Conservation (phyloP, 2,329 filamentous ascomycete genomes). For the Neofusicoccum cordaticola region DNA sequence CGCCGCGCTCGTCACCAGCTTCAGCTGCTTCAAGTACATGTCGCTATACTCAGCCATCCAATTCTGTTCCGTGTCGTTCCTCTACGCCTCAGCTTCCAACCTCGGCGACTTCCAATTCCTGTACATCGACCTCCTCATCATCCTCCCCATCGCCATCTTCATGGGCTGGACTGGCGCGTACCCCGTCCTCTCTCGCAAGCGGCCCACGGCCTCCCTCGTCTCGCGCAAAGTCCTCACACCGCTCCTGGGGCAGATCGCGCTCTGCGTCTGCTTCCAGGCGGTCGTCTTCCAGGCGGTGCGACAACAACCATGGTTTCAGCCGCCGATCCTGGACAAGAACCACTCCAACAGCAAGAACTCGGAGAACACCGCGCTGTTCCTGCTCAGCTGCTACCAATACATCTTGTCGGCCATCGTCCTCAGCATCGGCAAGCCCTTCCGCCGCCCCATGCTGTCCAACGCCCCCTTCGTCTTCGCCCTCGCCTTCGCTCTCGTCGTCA, state of each 20-base stretch:
- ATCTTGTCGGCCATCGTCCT: conserved; percentile 86
- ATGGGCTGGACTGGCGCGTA: conserved; percentile 97
- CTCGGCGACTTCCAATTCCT: conserved; percentile 97
- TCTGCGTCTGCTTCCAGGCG: conserved; percentile 76
- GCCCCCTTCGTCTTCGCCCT: conserved; percentile 56
- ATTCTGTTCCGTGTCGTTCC: conserved; percentile 93
- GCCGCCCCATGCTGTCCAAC: conserved; percentile 76
- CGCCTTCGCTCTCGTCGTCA: conserved; percentile 62
- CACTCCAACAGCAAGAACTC: conserved; percentile 87
- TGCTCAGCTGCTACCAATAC: conserved; percentile 92
- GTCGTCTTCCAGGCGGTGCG: conserved; percentile 72
- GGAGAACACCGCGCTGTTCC: conserved; percentile 87
- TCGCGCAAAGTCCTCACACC: conserved; percentile 89
- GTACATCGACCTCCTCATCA: conserved; percentile 89
- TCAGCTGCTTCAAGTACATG: conserved; percentile 99
- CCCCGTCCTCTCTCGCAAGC: conserved; percentile 72
- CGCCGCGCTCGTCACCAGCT: conserved; percentile 93
- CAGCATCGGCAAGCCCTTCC: conserved; percentile 86
- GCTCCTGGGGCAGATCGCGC: conserved; percentile 79
- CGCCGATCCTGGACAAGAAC: conserved; percentile 71
- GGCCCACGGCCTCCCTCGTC: conserved; percentile 88
- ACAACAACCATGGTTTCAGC: conserved; percentile 77
- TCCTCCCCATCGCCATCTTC: conserved; percentile 94
- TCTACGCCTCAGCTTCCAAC: conserved; percentile 91
- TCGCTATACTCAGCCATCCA: conserved; percentile 98